phyloP scores from a whole-genome alignment of 2,329 filamentous ascomycete genomes.

The Nothophoma quercina region DNA sequence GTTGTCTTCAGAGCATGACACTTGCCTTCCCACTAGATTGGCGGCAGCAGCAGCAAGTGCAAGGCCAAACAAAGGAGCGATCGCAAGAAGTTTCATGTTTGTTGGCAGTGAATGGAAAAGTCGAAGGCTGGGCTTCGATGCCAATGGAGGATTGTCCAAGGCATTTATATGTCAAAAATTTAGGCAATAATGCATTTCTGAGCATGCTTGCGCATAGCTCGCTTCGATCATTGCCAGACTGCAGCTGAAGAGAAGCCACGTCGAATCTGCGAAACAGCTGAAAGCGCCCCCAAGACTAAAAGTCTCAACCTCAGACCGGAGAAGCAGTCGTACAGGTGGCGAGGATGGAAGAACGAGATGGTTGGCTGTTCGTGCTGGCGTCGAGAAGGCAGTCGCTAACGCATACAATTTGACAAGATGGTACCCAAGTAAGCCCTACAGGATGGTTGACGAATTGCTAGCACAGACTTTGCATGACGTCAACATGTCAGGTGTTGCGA shows the following conservation, averaged over 20 bases:
- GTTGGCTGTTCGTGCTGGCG: background rate
- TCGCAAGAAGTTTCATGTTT: constrained; percentile 35
- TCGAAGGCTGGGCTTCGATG: background rate
- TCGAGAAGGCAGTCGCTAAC: background rate
- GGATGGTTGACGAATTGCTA: background rate
- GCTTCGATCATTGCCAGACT: too few species aligned
- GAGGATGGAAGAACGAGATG: background rate
- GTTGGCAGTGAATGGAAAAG: constrained; percentile 6
- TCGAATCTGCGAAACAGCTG: background rate
- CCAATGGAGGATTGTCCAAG: background rate
- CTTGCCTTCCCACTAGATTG: constrained; percentile 27
- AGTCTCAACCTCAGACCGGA: constrained; percentile 3
- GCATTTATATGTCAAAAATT: constrained; percentile 5
- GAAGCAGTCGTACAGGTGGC: background rate
- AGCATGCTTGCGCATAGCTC: too few species aligned
- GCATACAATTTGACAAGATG: background rate
- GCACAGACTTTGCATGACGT: background rate
- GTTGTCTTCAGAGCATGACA: constrained; percentile 28
- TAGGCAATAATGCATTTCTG: too few species aligned
- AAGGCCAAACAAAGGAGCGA: constrained; percentile 16
- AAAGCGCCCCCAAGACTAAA: background rate
- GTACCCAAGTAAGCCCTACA: background rate
- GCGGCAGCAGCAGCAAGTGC: constrained; percentile 23
- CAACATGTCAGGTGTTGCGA: background rate
- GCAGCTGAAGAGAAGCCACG: background rate